These are phyloP conservation scores for Aspergillus pseudotamarii DNA, from an alignment of 2,329 filamentous ascomycete species.

Conservation along the genomic window DNA sequence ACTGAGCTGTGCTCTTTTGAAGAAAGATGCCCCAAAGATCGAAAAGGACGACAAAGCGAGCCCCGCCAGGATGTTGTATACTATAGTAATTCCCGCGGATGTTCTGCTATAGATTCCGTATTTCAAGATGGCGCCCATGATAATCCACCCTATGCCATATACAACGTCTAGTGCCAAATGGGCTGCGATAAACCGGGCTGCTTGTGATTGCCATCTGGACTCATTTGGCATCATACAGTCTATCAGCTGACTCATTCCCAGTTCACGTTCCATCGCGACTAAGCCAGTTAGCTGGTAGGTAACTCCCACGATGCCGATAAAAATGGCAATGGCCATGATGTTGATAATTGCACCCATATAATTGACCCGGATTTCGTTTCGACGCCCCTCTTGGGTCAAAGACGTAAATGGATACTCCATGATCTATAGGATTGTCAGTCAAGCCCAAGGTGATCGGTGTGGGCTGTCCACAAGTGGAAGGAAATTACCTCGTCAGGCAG, in stretches of 20 bases:
- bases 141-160: slow-evolving; percentile 81
- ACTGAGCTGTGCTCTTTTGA: slow-evolving; percentile 83
- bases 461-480: neutral
- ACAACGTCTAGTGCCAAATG: slow-evolving; percentile 79
- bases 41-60: slow-evolving; percentile 78
- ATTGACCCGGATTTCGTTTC: slow-evolving; percentile 64
- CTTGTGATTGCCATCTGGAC: slow-evolving; percentile 74
- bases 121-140: slow-evolving; percentile 68
- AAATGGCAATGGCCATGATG: slow-evolving; percentile 76
- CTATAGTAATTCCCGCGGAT: slow-evolving; percentile 65
- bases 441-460: slow-evolving; percentile 7
- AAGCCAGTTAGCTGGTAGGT: slow-evolving; percentile 86
- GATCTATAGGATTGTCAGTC: slow-evolving; percentile 30
- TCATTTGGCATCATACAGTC: slow-evolving; percentile 88
- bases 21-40: slow-evolving; percentile 79
- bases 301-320: slow-evolving; percentile 77
- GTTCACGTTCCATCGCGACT: slow-evolving; percentile 81
- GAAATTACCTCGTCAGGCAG: slow-evolving; percentile 43
- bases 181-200: slow-evolving; percentile 74
- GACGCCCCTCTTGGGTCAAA: slow-evolving; percentile 67
- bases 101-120: slow-evolving; percentile 67
- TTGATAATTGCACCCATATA: slow-evolving; percentile 77
- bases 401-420: slow-evolving; percentile 78
- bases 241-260: slow-evolving; percentile 83
- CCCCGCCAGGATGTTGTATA: slow-evolving; percentile 77